Percentiles rank a stretch among this genome's conserved stretches.
Conservation (phyloP, 306 rosid genomes). For the Trifolium dubium region DNA sequence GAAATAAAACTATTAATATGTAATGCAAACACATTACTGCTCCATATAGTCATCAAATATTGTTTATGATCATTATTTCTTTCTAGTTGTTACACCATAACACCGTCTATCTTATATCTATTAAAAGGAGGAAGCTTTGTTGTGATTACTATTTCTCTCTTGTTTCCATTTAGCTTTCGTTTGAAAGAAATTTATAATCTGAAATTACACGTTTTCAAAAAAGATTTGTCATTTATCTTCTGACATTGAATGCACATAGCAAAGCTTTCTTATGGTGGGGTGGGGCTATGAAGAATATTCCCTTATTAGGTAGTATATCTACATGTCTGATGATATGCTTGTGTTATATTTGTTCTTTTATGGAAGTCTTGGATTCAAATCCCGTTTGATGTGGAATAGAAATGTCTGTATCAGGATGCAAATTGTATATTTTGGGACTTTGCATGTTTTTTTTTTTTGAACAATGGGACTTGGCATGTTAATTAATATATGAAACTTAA, state of each 20-base stretch:
- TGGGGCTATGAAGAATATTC: not conserved
- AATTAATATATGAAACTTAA: not conserved
- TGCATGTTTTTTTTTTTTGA: no score
- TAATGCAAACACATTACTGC: not conserved
- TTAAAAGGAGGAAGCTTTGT: not conserved
- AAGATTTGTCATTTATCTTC: not conserved
- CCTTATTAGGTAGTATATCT: not conserved
- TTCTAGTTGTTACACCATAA: slow-evolving; percentile 24
- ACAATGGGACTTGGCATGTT: slow-evolving; percentile 9
- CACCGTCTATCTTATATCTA: not conserved
- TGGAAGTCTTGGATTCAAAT: slow-evolving; percentile 10
- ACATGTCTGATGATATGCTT: not conserved
- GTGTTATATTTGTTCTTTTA: not conserved
- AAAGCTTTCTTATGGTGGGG: not conserved
- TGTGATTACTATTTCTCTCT: slow-evolving; percentile 26
- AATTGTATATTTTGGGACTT: slow-evolving; percentile 7
- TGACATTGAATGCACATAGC: not conserved
- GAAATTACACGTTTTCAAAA: not conserved
- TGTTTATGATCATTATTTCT: slow-evolving; percentile 9
- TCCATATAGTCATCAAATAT: slow-evolving; percentile 9
- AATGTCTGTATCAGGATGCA: slow-evolving; percentile 21
- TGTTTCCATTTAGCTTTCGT: slow-evolving; percentile 8
- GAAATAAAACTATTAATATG: not conserved
- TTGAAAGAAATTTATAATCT: slow-evolving; percentile 19
- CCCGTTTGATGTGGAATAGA: slow-evolving; percentile 4